phyloP scores from a whole-genome alignment of 2,329 filamentous ascomycete species.

The Endocalyx cinctus region DNA sequence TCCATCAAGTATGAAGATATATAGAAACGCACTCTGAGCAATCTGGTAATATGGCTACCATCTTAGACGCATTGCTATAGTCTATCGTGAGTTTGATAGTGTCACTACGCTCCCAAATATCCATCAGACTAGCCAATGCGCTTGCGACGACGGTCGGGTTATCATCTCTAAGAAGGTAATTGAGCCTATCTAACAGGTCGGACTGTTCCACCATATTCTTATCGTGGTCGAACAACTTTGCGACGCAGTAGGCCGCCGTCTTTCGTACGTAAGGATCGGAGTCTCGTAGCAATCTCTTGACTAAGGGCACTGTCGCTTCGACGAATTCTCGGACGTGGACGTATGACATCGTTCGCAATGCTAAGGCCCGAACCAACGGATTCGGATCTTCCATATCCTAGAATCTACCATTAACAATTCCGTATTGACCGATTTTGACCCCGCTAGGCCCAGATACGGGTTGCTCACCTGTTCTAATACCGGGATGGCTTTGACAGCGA shows the following conservation, averaged over 20 bases:
- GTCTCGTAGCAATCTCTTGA: constrained; percentile 80
- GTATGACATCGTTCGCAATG: constrained; percentile 93
- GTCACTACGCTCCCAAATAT: constrained; percentile 98
- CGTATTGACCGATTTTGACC: constrained; percentile 11
- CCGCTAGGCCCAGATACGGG: neutral
- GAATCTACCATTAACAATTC: too few relatives aligned
- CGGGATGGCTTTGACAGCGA: constrained; percentile 87
- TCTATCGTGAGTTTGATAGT: constrained; percentile 98
- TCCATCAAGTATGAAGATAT: too few relatives aligned
- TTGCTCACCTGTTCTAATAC: constrained; percentile 69
- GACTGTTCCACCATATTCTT: constrained; percentile 82
- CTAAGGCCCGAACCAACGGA: constrained; percentile 85
- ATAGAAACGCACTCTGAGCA: constrained; percentile 77
- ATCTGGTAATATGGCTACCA: constrained; percentile 92
- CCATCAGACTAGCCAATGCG: constrained; percentile 84
- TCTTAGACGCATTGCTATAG: constrained; percentile 95
- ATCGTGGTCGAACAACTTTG: constrained; percentile 97
- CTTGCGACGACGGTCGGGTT: constrained; percentile 97
- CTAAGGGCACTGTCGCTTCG: constrained; percentile 78
- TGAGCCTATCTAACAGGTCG: constrained; percentile 87
- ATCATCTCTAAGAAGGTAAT: constrained; percentile 85
- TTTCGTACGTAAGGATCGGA: constrained; percentile 94
- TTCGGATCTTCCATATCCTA: constrained; percentile 93
- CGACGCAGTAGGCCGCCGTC: constrained; percentile 92
- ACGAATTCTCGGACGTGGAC: constrained; percentile 96